Evolutionary conservation across 805 yeast species (phyloP).

Genomic region (Candida jianshihensis): DNA sequence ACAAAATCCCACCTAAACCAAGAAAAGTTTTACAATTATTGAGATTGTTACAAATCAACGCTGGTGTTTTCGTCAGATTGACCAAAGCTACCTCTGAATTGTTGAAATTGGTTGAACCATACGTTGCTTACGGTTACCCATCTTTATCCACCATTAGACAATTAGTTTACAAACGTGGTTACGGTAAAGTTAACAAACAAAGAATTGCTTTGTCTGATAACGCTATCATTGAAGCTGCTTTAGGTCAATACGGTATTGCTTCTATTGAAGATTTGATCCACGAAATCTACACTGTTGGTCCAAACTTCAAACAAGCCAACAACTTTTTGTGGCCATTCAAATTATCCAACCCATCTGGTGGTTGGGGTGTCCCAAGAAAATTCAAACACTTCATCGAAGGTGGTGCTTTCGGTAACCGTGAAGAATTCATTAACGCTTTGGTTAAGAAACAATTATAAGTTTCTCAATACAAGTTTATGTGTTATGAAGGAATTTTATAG

Average conservation of each 20-base stretch:
- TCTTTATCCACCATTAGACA: slow-evolving; percentile 85
- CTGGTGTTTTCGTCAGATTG: slow-evolving; percentile 91
- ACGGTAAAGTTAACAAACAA: slow-evolving; percentile 95
- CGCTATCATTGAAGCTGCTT: slow-evolving; percentile 77
- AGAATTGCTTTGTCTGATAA: slow-evolving; percentile 87
- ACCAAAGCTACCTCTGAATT: slow-evolving; percentile 94
- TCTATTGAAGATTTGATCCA: slow-evolving; percentile 92
- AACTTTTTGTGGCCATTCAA: slow-evolving; percentile 98
- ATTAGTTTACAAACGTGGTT: slow-evolving; percentile 95
- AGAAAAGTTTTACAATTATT: slow-evolving; percentile 95
- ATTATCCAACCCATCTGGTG: slow-evolving; percentile 94
- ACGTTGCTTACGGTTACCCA: slow-evolving; percentile 98
- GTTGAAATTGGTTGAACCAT: slow-evolving; percentile 91
- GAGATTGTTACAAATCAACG: slow-evolving; percentile 89
- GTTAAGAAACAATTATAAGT: slow-evolving; percentile 44
- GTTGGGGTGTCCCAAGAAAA: slow-evolving; percentile 96
- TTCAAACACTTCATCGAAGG: slow-evolving; percentile 96
- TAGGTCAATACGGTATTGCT: slow-evolving; percentile 89
- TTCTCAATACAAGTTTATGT: slow-evolving; percentile 1
- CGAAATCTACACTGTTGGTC: slow-evolving; percentile 94
- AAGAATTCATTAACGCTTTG: slow-evolving; percentile 89
- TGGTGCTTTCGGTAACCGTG: slow-evolving; percentile 99
- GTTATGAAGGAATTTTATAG: slow-evolving; percentile 1
- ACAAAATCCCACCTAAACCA: slow-evolving; percentile 98
- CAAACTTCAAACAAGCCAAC: slow-evolving; percentile 97